phyloP scores from a whole-genome alignment of 495 filamentous ascomycete species.

The Thermochaetoides thermophila region DNA sequence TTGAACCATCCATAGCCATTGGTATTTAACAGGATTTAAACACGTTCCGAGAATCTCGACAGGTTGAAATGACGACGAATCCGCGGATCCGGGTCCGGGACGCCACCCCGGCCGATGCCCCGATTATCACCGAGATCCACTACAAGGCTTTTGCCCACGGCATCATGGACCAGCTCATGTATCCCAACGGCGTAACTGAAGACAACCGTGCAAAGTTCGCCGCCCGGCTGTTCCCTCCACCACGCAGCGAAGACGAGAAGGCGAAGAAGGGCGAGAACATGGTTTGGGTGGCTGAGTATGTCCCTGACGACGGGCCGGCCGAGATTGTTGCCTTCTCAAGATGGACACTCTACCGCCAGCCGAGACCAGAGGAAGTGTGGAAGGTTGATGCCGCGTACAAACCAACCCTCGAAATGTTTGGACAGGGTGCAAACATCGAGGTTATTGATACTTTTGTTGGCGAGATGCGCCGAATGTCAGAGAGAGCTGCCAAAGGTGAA shows the following conservation, averaged over 20 bases:
- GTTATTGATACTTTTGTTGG: conserved; percentile 16
- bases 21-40: too few species aligned
- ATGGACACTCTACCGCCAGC: conserved; percentile 11
- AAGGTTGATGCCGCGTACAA: conserved; percentile 2
- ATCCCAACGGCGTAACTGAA: conserved; percentile 9
- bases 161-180: conserved; percentile 15
- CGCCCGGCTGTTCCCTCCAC: conserved; percentile 1
- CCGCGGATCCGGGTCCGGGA: conserved; percentile 15
- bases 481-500: conserved; percentile 11
- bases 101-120: conserved; percentile 11
- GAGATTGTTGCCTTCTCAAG: conserved; percentile 16
- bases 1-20: too few species aligned
- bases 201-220: conserved; percentile 6
- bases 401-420: conserved; percentile 11
- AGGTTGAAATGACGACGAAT: too few species aligned
- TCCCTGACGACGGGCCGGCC: conserved; percentile 2
- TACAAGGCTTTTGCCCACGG: conserved; percentile 11
- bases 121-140: conserved; percentile 8
- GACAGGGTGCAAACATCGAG: conserved; percentile 8
- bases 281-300: conserved; percentile 14
- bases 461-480: conserved; percentile 6
- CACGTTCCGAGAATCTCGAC: too few species aligned
- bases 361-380: conserved; percentile 16
- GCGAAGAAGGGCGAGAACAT: conserved; percentile 4
- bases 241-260: neutral